Base-by-base conservation (phyloP, 2,329 filamentous ascomycete species). In the Calonectria pseudoreteaudii region DNA sequence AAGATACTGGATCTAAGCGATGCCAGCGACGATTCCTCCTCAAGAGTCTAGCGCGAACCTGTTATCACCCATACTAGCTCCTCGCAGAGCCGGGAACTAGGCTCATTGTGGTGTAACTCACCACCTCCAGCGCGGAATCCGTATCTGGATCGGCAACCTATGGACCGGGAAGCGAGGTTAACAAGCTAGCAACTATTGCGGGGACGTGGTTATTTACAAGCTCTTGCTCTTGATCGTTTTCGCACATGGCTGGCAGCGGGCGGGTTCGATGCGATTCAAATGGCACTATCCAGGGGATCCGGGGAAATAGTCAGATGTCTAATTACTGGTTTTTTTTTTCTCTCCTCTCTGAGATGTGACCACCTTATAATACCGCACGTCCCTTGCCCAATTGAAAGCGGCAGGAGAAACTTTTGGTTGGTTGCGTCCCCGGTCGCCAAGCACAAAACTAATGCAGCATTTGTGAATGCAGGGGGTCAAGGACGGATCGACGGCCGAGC, bases 1-100 rank as follows among this genome's bases (percentile, higher is more conserved):
- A 76, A 47, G 52, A 76, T 75, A 23, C 73, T 75, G 13, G 73
- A 66, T 7, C 74, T 64, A 23, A 75, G 66, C 26, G 73, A 76
- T 23, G 64, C 62, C 23, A 76, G 34, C 13, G 74, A 73, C 11
- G 73, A 76, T 11, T 70, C 69, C 28, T 75, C 74, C n/a, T 70
- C 56, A 26, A 52, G 28, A 34, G 44, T 49, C 67, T 76, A 7
- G 26, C 13, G 30, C 41, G 50, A 16, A 60, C 8, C 8, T 0
- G 23, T 23, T 30, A 56, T 56, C 13, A 72, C 18, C 13, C 41
- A 56, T 18, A 2, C 23, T 20, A 13, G 50, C 18, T 34, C 20
- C 28, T 56, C 7, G 18, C 10, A 11, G 16, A 11, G 28, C 20
- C 14, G 18, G 13, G 6, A 38, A 23, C 6, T 14, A 47, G 28